Evolutionary conservation across 140 eudicot species (phyloP), one percentile per base, ranked within the genome.

Genomic region (Cichorium intybus): DNA sequence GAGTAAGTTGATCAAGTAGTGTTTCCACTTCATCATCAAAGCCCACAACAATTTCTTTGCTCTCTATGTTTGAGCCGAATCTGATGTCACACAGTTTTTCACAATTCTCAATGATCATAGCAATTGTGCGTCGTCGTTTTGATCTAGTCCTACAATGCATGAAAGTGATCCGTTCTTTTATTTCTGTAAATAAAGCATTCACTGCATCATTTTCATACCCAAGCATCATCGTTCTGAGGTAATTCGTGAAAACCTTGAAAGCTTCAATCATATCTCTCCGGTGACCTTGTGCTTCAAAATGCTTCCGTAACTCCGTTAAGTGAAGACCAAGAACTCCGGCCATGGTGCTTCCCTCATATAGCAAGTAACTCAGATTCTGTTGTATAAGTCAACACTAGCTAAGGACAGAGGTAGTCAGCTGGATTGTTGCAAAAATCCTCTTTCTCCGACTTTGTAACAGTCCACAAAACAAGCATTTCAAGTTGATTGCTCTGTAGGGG

Each of bases 41-140:
- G 16, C 78, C 72, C 47, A 46, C 79, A 16, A 21, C 24, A 50
- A 35, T 31, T 22, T 65, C 68, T 5, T 59, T n/a, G 7, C 48
- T 49, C 0, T 27, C 71, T 18, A 20, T 23, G 6, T 16, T 24
- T 29, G 51, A 66, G 1, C 24, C 8, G 14, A 29, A 66, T 20
- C 24, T 50, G 35, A 66, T 49, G 50, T 34, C 12, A 12, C 28
- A 51, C 22, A 66, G 35, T 22, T 51, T 18, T 66, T 66, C 61
- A 15, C 18, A 5, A 15, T 9, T 63, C 14, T 9, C 57, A 17
- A 20, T n/a, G 27, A 48, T 10, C 23, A 17, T 28, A n/a, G n/a
- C n/a, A n/a, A n/a, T n/a, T n/a, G n/a, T n/a, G n/a, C n/a, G n/a
- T n/a, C n/a, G n/a, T n/a, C n/a, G n/a, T n/a, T n/a, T n/a, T n/a